phyloP scores from a whole-genome alignment of 176 grass and related monocot genomes.

The Bothriochloa decipiens region DNA sequence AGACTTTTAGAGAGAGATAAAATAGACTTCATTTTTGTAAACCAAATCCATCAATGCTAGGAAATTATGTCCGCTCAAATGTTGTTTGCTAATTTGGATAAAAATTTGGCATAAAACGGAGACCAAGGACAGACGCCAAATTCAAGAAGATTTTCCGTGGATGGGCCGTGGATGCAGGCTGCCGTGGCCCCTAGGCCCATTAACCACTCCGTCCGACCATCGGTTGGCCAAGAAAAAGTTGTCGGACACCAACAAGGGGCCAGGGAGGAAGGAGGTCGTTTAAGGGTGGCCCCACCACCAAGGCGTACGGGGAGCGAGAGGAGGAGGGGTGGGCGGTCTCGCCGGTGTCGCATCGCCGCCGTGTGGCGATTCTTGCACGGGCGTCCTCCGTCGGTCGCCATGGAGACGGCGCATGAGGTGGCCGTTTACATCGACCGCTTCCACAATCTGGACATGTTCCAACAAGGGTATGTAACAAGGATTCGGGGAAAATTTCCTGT shows the following conservation, averaged over 20 bases:
- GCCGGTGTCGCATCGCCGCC: conserved; percentile 10
- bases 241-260: neutral
- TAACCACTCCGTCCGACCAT: neutral
- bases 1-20: too few relatives aligned
- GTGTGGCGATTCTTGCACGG: neutral
- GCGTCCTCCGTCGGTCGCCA: conserved; percentile 34
- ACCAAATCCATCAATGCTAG: too few relatives aligned
- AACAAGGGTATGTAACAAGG: conserved; percentile 68
- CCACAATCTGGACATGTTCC: conserved; percentile 91
- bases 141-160: too few relatives aligned
- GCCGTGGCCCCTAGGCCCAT: too few relatives aligned
- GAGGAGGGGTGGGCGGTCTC: neutral
- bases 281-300: neutral
- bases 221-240: neutral
- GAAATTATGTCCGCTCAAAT: too few relatives aligned
- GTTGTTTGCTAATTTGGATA: too few relatives aligned
- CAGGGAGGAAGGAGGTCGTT: neutral
- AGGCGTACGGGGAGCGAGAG: neutral
- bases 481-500: too few relatives aligned
- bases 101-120: too few relatives aligned
- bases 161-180: too few relatives aligned
- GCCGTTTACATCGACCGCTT: conserved; percentile 88
- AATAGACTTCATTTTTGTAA: too few relatives aligned
- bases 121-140: too few relatives aligned
- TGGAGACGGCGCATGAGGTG: conserved; percentile 88